A percentile compares a stretch with the other conserved stretches of the same genome.
phyloP scores from a whole-genome alignment of 441 rosid species.

The Gossypium schwendimanii region DNA sequence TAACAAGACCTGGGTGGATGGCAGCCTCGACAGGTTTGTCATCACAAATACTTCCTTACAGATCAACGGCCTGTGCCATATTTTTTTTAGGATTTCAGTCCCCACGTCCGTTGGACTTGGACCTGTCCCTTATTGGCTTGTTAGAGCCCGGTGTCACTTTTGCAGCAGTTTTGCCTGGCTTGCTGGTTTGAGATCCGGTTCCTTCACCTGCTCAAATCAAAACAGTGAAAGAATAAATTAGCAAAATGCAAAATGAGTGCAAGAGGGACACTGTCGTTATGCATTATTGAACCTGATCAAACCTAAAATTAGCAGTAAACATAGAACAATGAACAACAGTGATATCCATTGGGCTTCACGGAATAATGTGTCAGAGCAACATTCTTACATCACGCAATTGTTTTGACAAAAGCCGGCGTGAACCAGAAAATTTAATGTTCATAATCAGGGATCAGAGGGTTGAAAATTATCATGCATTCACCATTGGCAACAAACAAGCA shows the following conservation, averaged over 20 bases:
- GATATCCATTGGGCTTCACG: background rate
- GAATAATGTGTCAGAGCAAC: background rate
- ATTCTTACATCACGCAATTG: background rate
- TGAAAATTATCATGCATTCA: background rate
- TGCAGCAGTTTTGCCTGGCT: constrained; percentile 29
- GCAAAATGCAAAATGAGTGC: background rate
- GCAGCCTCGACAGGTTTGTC: background rate
- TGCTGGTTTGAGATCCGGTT: constrained; percentile 25
- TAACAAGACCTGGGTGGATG: background rate
- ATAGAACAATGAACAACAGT: background rate
- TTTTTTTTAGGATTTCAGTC: constrained; percentile 34
- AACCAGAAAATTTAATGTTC: background rate
- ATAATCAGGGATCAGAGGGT: background rate
- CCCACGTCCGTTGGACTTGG: constrained; percentile 28
- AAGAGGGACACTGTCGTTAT: background rate
- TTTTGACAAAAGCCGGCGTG: background rate
- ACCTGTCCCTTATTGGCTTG: constrained; percentile 28
- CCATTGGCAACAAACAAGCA: background rate
- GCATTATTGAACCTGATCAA: background rate
- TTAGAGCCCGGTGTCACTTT: constrained; percentile 32
- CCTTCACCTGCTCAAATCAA: constrained; percentile 29
- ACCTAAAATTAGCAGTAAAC: background rate
- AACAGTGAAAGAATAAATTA: background rate
- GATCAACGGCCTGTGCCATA: constrained; percentile 29
- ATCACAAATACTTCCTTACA: constrained; percentile 13